These are phyloP conservation scores for Yarrowia yakushimensis DNA, from an alignment of 805 yeast genomes.

Conservation along the genomic window DNA sequence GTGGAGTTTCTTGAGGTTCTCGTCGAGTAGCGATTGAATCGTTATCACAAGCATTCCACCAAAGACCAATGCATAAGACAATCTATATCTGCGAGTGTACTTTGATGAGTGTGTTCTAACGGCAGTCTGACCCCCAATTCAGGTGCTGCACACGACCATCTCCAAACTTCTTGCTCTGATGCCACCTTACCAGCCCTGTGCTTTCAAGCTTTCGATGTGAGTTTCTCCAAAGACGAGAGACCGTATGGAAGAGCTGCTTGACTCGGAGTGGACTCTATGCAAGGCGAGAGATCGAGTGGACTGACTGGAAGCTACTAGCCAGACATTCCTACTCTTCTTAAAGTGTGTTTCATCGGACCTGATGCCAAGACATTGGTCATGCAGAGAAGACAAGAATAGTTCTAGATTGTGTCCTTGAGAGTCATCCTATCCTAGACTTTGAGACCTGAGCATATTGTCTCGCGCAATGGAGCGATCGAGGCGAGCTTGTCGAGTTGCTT, in stretches of 20 bases:
- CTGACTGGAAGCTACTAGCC: neutral
- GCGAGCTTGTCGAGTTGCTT: neutral
- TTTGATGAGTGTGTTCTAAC: no score
- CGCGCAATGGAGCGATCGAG: neutral
- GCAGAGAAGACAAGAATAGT: neutral
- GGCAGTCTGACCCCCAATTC: no score
- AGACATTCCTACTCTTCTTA: no score
- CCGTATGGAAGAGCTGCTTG: neutral
- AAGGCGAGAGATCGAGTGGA: no score
- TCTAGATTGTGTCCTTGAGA: neutral
- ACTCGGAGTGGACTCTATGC: no score
- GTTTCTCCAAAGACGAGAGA: neutral
- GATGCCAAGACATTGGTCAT: neutral
- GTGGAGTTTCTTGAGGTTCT: conserved; percentile 8
- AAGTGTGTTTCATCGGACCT: neutral
- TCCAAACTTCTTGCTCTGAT: no score
- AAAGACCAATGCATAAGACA: no score
- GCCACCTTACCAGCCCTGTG: no score
- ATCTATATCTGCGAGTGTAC: no score
- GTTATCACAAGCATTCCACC: no score
- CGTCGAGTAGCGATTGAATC: neutral
- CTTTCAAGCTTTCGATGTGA: no score
- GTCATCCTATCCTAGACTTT: neutral
- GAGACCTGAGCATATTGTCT: neutral
- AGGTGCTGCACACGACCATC: no score